A percentile compares a stretch with the other conserved stretches of the same genome.
Conservation (phyloP, 2,329 filamentous ascomycete species). For the Teratosphaeria zuluensis region DNA sequence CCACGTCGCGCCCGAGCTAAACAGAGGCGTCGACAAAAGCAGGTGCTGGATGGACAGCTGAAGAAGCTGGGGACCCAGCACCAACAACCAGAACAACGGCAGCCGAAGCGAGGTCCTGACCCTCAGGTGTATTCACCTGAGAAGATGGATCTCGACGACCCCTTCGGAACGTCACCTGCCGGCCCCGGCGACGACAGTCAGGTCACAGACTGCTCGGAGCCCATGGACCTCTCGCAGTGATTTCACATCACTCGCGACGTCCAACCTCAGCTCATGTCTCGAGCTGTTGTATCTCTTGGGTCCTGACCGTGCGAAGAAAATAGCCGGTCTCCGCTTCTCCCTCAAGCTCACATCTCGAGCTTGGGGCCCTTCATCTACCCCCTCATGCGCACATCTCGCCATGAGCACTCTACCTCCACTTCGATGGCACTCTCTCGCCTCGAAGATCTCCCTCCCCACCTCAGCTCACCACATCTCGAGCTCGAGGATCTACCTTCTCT, state of each 20-base stretch:
- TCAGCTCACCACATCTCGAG: neutral
- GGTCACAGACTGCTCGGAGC: neutral
- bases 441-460: neutral
- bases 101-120: neutral
- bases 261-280: neutral
- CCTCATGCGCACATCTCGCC: neutral
- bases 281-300: neutral
- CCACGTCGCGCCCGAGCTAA: neutral
- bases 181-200: neutral
- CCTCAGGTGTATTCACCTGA: neutral
- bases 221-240: neutral
- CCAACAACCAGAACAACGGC: neutral
- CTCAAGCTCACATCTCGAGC: neutral
- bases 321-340: neutral
- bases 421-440: neutral
- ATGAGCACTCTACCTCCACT: neutral
- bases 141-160: neutral
- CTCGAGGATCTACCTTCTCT: neutral
- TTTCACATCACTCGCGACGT: neutral
- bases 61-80: neutral
- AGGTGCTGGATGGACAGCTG: neutral
- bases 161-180: neutral
- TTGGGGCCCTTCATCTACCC: neutral
- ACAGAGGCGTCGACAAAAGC: neutral
- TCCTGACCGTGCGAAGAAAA: neutral